Percentiles rank a stretch among this genome's conserved stretches.
These are phyloP conservation scores for Penicillium italicum DNA, from an alignment of 2,329 filamentous ascomycete genomes.

Conservation along the genomic window DNA sequence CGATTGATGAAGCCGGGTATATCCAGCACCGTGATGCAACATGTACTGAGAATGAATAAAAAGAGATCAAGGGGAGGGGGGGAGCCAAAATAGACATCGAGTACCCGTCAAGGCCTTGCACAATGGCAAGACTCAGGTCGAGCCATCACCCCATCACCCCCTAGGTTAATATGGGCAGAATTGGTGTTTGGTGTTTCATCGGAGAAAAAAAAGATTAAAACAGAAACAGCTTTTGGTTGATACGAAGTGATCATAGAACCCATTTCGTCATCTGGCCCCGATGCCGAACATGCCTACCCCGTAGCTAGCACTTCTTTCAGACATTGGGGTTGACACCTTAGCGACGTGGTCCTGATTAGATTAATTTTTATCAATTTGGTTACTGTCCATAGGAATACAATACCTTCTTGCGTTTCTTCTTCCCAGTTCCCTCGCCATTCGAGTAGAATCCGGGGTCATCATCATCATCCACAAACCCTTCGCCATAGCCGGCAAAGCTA, in stretches of 20 bases:
- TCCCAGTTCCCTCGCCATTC: slow-evolving; percentile 42
- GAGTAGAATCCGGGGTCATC: slow-evolving; percentile 44
- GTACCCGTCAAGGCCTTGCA: slow-evolving; percentile 7
- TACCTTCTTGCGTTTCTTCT: slow-evolving; percentile 51
- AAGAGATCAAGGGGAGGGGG: slow-evolving; percentile 6
- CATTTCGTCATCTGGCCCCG: slow-evolving; percentile 38
- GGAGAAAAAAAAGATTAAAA: slow-evolving; percentile 14
- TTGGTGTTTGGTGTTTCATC: slow-evolving; percentile 10
- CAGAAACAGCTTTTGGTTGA: slow-evolving; percentile 23
- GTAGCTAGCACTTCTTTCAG: slow-evolving; percentile 42
- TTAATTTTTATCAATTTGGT: neutral
- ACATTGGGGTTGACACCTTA: slow-evolving; percentile 39
- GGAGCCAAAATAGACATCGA: slow-evolving; percentile 1
- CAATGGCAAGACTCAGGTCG: neutral
- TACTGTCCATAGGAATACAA: neutral
- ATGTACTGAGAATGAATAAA: slow-evolving; percentile 35
- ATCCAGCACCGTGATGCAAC: slow-evolving; percentile 50
- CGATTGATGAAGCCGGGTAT: slow-evolving; percentile 46
- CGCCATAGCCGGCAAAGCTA: slow-evolving; percentile 51
- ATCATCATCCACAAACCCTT: slow-evolving; percentile 50
- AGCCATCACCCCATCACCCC: slow-evolving; percentile 9
- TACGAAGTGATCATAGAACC: slow-evolving; percentile 9
- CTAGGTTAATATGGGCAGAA: slow-evolving; percentile 11
- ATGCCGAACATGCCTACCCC: slow-evolving; percentile 47
- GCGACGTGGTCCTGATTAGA: slow-evolving; percentile 39